Conservation (phyloP, 73 alveolate species). For the Vitrella brassicaformis region DNA sequence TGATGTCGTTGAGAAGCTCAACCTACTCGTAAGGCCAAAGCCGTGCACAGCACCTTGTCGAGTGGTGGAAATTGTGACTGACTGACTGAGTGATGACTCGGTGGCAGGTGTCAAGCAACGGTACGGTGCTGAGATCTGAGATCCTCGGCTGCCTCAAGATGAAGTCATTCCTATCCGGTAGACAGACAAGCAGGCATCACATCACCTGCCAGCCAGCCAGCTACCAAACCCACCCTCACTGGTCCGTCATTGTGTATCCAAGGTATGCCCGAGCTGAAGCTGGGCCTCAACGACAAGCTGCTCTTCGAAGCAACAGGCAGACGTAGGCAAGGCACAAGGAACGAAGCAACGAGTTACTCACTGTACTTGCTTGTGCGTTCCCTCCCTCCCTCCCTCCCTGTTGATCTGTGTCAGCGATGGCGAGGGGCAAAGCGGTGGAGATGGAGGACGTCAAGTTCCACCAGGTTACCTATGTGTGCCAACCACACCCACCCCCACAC, state of each 20-base stretch:
- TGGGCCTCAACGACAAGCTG: constrained; percentile 91
- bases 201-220: no score
- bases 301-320: constrained; percentile 74
- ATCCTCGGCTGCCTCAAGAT: constrained; percentile 68
- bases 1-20: constrained; percentile 65
- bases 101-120: constrained; percentile 57
- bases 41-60: no score
- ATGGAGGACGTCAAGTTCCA: constrained; percentile 53
- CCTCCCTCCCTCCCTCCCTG: no score
- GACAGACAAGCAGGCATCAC: no score
- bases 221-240: no score
- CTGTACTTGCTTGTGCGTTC: background rate
- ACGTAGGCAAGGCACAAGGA: constrained; percentile 66
- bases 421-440: constrained; percentile 53
- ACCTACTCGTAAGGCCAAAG: no score
- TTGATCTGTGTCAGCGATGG: no score
- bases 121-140: constrained; percentile 76
- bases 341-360: no score
- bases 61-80: no score
- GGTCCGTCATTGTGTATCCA: constrained; percentile 9
- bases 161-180: constrained; percentile 66
- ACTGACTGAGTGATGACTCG: no score
- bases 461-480: no score
- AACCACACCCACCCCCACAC: no score
- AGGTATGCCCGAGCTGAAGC: constrained; percentile 85